Conservation (phyloP, 2,329 filamentous ascomycete species). For the Helminthosporium solani region DNA sequence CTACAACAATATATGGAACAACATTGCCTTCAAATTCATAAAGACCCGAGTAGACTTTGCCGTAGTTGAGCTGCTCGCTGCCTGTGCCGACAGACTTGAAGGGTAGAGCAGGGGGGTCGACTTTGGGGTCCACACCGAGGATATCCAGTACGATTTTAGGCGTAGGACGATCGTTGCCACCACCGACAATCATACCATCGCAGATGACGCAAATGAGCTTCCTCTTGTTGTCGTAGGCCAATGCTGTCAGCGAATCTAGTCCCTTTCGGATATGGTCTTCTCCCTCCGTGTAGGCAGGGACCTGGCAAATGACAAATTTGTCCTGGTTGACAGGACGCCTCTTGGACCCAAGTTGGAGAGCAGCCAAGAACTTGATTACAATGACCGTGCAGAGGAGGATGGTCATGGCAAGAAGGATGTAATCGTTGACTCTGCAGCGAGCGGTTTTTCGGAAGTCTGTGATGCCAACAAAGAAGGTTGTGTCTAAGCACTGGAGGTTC, state of each 20-base stretch:
- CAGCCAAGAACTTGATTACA: conserved; percentile 83
- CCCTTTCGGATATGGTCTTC: conserved; percentile 93
- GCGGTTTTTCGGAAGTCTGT: conserved; percentile 78
- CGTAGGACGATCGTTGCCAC: conserved; percentile 92
- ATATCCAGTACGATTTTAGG: conserved; percentile 98
- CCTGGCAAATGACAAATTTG: conserved; percentile 98
- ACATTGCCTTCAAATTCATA: conserved; percentile 98
- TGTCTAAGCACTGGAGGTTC: conserved; percentile 77
- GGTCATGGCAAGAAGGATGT: conserved; percentile 84
- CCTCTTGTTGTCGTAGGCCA: conserved; percentile 97
- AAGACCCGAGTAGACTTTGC: conserved; percentile 95
- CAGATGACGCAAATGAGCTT: conserved; percentile 97
- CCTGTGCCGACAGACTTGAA: conserved; percentile 91
- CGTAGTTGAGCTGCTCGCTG: conserved; percentile 93
- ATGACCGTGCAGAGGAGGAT: conserved; percentile 80
- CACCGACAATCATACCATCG: conserved; percentile 94
- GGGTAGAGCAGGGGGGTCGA: conserved; percentile 88
- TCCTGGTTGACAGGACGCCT: conserved; percentile 86
- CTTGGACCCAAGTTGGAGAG: conserved; percentile 91
- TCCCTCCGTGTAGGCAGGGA: conserved; percentile 96
- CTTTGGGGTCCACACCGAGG: conserved; percentile 92
- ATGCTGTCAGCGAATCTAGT: conserved; percentile 87
- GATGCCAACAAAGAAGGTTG: conserved; percentile 78
- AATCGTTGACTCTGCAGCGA: conserved; percentile 85
- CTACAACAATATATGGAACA: conserved; percentile 91